A percentile compares a stretch with the other conserved stretches of the same genome.
phyloP scores from a whole-genome alignment of 768 basidiomycete genomes.

The Mycena amicta region DNA sequence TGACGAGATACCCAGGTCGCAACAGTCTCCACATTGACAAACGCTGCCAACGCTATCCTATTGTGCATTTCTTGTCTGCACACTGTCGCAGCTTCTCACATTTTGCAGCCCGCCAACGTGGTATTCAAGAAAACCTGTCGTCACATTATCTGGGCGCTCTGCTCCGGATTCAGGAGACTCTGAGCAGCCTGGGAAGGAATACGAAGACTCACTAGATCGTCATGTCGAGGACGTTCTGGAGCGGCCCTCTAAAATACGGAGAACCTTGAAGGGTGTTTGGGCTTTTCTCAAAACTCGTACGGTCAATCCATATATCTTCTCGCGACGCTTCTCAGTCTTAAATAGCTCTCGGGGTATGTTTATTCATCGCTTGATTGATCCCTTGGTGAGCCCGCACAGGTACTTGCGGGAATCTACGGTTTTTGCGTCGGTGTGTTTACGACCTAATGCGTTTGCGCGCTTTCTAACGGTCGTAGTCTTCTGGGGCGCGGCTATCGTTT shows the following conservation, averaged over 20 bases:
- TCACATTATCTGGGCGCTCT: slow-evolving; percentile 52
- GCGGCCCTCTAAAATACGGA: slow-evolving; percentile 58
- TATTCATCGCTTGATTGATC: not conserved
- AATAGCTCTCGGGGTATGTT: slow-evolving; percentile 71
- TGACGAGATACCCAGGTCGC: slow-evolving; percentile 72
- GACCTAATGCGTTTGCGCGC: not conserved
- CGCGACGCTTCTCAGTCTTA: too few species aligned
- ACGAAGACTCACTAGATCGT: slow-evolving; percentile 59
- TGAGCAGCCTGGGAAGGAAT: slow-evolving; percentile 31
- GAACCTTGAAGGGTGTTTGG: slow-evolving; percentile 73
- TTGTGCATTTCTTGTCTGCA: slow-evolving; percentile 43
- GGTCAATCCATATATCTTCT: slow-evolving; percentile 27
- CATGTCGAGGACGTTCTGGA: slow-evolving; percentile 79
- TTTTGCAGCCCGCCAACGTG: slow-evolving; percentile 63
- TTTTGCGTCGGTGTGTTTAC: slow-evolving; percentile 60
- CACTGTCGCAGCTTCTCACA: not conserved
- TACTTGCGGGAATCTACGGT: slow-evolving; percentile 74
- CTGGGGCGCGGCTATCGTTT: slow-evolving; percentile 84
- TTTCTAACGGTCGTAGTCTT: slow-evolving; percentile 52
- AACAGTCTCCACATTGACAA: slow-evolving; percentile 73
- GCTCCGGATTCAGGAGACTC: too few species aligned
- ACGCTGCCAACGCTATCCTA: slow-evolving; percentile 78
- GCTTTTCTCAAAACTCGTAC: slow-evolving; percentile 82
- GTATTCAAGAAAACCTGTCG: slow-evolving; percentile 70
- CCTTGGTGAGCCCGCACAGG: slow-evolving; percentile 32